Evolutionary conservation across 495 filamentous ascomycete genomes (phyloP), one percentile per base, ranked within the genome.

Genomic region (Aspergillus bridgeri): DNA sequence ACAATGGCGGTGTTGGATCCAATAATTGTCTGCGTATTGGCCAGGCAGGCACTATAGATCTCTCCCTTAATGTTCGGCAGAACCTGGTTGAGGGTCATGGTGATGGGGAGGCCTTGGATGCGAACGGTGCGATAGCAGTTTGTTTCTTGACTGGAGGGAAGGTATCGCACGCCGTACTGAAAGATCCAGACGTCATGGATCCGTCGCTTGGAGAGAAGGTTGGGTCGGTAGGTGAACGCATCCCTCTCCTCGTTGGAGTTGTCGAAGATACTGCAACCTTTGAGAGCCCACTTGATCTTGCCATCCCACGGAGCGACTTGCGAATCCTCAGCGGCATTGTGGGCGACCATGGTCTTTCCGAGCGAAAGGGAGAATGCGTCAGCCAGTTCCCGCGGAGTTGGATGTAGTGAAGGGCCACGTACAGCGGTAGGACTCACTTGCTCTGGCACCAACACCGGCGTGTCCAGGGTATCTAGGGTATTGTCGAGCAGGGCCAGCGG

Each of bases 131-230:
- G 69, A 42, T 70, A 69, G 1, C 56, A 27, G 24, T 74, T 58
- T 6, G 23, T 48, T 2, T 71, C 65, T 3, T 23, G 9, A 3
- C 29, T 13, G 2, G 48, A 9, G 1, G 74, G 70, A 0, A 72
- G 46, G 48, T 71, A 75, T 9, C 74, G 72, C 18, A 75, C 55
- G 1, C 74, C 74, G 20, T 67, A 70, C 38, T 69, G 66, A 48
- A 69, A 69, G 21, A 73, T 53, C 56, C 64, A 64, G 21, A 65
- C 60, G 11, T 69, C 53, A 5, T 58, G 48, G 50, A 45, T 27
- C 21, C 44, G 49, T 11, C 54, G 38, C 17, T 47, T 18, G 15
- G 33, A 33, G n/a, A 65, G 11, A 1, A 60, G 17, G n/a, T 64
- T 62, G 19, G 25, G 43, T 1, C 46, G 53, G 27, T 48, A 27